Percentiles rank a stretch among this genome's conserved stretches.
Conservation (phyloP, 2,329 filamentous ascomycete species). For the Fusarium keratoplasticum region DNA sequence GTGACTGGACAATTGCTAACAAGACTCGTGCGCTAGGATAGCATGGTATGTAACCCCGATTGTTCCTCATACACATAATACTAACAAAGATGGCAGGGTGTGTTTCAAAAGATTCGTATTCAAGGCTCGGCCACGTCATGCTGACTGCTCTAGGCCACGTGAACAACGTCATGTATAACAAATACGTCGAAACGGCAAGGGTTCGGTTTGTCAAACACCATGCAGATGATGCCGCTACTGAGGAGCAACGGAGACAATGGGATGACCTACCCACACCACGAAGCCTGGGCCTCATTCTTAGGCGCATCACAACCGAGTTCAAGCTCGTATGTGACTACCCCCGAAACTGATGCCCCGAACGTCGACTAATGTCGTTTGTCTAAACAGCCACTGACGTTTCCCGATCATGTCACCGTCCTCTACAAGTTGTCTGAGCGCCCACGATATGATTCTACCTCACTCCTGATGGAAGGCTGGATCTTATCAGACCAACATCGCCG, state of each 20-base stretch:
- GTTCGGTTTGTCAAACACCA: conserved; percentile 26
- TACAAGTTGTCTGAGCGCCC: conserved; percentile 24
- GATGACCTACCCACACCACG: conserved; percentile 12
- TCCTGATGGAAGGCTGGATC: conserved; percentile 32
- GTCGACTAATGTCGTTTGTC: fast-evolving
- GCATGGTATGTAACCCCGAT: conserved; percentile 2
- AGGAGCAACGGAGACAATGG: conserved; percentile 19
- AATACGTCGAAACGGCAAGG: conserved; percentile 27
- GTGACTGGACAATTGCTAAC: not conserved
- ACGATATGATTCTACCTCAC: conserved; percentile 22
- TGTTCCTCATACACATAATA: fast-evolving
- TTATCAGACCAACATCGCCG: conserved; percentile 23
- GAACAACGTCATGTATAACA: conserved; percentile 36
- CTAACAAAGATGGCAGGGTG: not conserved
- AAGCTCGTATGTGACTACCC: conserved; percentile 12
- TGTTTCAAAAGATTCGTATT: fast-evolving
- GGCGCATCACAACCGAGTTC: conserved; percentile 31
- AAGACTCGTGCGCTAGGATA: conserved; percentile 11
- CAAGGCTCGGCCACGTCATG: fast-evolving
- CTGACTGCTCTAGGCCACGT: conserved; percentile 23
- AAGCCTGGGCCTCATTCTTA: conserved; percentile 25
- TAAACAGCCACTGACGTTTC: conserved; percentile 21
- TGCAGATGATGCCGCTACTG: conserved; percentile 4
- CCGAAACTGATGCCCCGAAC: fast-evolving
- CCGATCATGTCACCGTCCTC: conserved; percentile 20